These are phyloP conservation scores for Thalia dealbata DNA, from an alignment of 176 grass and related monocot species.

Conservation along the genomic window DNA sequence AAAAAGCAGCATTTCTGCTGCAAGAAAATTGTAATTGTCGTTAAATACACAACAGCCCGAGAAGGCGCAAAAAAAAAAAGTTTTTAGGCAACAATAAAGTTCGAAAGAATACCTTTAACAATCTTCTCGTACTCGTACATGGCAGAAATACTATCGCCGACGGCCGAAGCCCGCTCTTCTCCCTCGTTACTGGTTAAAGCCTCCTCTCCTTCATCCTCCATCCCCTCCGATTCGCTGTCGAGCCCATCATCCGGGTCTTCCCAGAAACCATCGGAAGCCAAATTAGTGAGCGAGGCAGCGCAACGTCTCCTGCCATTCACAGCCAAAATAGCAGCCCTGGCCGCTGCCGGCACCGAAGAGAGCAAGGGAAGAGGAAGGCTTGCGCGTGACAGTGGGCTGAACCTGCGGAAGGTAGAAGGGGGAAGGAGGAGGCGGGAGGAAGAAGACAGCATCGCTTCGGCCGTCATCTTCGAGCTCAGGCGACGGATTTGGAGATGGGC, in stretches of 20 bases:
- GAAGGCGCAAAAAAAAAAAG: not conserved
- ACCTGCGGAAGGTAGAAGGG: no score
- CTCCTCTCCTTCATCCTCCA: not conserved
- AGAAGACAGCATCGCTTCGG: no score
- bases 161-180: not conserved
- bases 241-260: slow-evolving; percentile 60
- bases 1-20: not conserved
- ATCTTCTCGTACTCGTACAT: slow-evolving; percentile 21
- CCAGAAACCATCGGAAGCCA: slow-evolving; percentile 36
- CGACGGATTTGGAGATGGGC: no score
- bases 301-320: not conserved
- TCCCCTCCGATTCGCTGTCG: slow-evolving; percentile 31
- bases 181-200: not conserved
- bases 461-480: no score
- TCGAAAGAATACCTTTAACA: slow-evolving; percentile 28
- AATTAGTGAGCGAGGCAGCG: slow-evolving; percentile 7
- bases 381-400: no score
- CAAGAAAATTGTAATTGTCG: not conserved
- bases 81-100: not conserved
- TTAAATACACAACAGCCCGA: not conserved
- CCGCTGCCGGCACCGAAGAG: no score
- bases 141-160: not conserved
- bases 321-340: not conserved
- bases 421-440: no score
- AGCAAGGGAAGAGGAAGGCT: no score